Conservation (phyloP, 192 early-diverging fungal genomes). For the Gamsiella multidivaricata region DNA sequence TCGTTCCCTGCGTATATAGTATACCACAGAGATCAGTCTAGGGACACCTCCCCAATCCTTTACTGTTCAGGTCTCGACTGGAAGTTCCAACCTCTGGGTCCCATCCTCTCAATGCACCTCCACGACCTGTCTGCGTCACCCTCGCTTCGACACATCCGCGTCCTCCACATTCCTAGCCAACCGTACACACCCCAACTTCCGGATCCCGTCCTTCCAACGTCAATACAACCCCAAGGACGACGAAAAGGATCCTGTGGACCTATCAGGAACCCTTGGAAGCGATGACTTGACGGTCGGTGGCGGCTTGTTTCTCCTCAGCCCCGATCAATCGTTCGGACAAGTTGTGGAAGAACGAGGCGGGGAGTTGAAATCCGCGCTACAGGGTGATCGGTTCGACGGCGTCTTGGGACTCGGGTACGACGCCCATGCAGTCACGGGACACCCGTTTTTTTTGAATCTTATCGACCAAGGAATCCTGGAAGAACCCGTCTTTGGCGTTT, state of each 20-base stretch:
- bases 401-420: slow-evolving; percentile 91
- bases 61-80: slow-evolving; percentile 89
- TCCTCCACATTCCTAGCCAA: slow-evolving; percentile 63
- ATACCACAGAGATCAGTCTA: slow-evolving; percentile 70
- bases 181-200: slow-evolving; percentile 85
- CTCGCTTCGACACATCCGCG: slow-evolving; percentile 81
- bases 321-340: slow-evolving; percentile 17
- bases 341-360: slow-evolving; percentile 15
- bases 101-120: slow-evolving; percentile 89
- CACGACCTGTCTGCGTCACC: slow-evolving; percentile 90
- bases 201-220: slow-evolving; percentile 69
- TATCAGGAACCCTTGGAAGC: slow-evolving; percentile 1
- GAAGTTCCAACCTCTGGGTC: slow-evolving; percentile 95
- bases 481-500: slow-evolving; percentile 88
- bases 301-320: neutral
- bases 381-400: slow-evolving; percentile 91
- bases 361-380: slow-evolving; percentile 62
- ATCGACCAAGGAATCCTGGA: slow-evolving; percentile 80
- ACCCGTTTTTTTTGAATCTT: slow-evolving; percentile 93
- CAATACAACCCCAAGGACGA: neutral
- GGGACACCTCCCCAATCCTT: slow-evolving; percentile 91
- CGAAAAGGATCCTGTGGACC: neutral
- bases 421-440: slow-evolving; percentile 78
- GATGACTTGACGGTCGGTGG: slow-evolving; percentile 11
- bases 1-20: slow-evolving; percentile 6